phyloP scores from a whole-genome alignment of 177 flowering plant genomes.

The Vitis hybrid region DNA sequence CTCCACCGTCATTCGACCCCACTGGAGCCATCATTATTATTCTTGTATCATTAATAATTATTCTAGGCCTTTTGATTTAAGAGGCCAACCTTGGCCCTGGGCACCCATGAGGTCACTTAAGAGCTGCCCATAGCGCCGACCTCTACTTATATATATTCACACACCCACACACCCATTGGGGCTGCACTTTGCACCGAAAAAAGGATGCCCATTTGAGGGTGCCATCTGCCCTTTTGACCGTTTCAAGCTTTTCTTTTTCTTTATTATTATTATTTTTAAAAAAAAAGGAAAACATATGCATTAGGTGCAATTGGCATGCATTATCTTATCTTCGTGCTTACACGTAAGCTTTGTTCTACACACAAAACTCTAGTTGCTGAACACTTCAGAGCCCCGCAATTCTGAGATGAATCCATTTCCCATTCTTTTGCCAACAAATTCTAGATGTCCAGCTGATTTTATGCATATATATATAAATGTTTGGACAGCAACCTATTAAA shows the following conservation, averaged over 20 bases:
- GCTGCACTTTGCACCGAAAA: constrained; percentile 28
- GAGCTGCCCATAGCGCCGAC: neutral
- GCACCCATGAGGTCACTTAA: neutral
- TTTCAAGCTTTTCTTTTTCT: neutral
- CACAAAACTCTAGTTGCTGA: constrained; percentile 15
- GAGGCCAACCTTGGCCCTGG: neutral
- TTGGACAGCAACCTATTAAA: constrained; percentile 7
- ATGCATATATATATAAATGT: neutral
- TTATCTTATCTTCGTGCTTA: constrained; percentile 31
- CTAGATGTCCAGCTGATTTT: neutral
- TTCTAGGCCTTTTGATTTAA: neutral
- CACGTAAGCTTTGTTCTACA: constrained; percentile 25
- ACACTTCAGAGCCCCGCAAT: constrained; percentile 4
- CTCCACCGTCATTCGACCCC: too few species aligned
- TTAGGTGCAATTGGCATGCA: constrained; percentile 12
- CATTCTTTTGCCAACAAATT: constrained; percentile 1
- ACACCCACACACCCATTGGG: neutral
- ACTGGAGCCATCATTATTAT: too few species aligned
- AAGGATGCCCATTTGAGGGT: constrained; percentile 7
- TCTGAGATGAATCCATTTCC: neutral
- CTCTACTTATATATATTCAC: neutral
- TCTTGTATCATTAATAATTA: too few species aligned
- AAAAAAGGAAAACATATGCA: neutral
- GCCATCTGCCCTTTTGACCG: constrained; percentile 27
- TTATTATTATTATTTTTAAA: neutral